Evolutionary conservation across 768 basidiomycete species (phyloP).

Genomic region (Trametes cinnabarina): DNA sequence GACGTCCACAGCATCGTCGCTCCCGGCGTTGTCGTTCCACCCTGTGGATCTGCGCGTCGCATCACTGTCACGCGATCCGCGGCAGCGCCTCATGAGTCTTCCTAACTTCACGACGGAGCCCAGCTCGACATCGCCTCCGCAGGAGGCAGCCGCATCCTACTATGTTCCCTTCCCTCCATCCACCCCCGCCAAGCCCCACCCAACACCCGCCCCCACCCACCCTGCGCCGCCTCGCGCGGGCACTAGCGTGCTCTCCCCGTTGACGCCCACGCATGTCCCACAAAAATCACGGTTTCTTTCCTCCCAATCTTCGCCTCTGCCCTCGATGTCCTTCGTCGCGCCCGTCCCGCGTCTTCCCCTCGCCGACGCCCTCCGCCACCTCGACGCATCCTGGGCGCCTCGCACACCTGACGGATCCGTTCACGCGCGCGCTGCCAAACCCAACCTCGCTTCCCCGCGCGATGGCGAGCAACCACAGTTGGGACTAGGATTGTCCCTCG

Average conservation of each 20-base stretch:
- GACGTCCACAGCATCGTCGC: slow-evolving; percentile 1
- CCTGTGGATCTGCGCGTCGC: not conserved
- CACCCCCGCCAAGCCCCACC: slow-evolving; percentile 1
- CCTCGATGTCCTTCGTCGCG: slow-evolving; percentile 9
- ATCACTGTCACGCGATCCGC: slow-evolving; percentile 14
- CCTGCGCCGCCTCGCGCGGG: slow-evolving; percentile 6
- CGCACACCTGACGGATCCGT: not conserved
- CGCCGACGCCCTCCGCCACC: slow-evolving; percentile 5
- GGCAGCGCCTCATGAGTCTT: slow-evolving; percentile 8
- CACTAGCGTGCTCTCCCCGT: slow-evolving; percentile 4
- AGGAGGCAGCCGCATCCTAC: not conserved
- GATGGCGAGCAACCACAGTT: not conserved
- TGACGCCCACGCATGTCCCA: slow-evolving; percentile 8
- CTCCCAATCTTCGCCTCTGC: not conserved
- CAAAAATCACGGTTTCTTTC: not conserved
- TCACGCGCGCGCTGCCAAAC: not conserved
- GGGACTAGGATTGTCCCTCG: slow-evolving; percentile 9
- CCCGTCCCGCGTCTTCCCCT: slow-evolving; percentile 8
- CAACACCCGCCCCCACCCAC: slow-evolving; percentile 4
- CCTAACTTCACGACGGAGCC: slow-evolving; percentile 6
- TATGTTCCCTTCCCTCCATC: not conserved
- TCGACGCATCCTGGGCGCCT: slow-evolving; percentile 5
- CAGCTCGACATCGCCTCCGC: slow-evolving; percentile 1
- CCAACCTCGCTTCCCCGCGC: not conserved
- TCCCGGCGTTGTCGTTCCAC: not conserved